phyloP scores from a whole-genome alignment of 163 green algal species.

The Prototheca cutis region DNA sequence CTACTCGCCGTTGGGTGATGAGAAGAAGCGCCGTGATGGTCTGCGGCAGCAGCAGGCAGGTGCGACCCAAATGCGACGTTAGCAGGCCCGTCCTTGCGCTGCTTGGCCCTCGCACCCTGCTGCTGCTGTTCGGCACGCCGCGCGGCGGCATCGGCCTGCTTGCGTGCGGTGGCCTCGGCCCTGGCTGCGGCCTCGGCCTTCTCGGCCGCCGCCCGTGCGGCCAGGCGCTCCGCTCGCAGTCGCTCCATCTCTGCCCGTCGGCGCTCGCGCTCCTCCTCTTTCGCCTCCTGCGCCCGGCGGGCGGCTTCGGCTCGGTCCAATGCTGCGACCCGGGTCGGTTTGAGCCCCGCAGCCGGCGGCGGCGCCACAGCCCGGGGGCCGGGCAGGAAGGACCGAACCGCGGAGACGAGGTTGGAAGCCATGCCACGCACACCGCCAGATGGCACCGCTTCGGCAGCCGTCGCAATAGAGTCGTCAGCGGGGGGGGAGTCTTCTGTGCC shows the following conservation, averaged over 20 bases:
- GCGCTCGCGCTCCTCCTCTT: slow-evolving; percentile 16
- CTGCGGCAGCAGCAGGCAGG: background rate
- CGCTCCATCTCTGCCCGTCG: slow-evolving; percentile 22
- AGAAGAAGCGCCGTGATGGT: background rate
- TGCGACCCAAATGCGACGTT: background rate
- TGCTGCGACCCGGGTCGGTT: slow-evolving; percentile 23
- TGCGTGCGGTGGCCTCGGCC: background rate
- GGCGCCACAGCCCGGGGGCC: background rate
- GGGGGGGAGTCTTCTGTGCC: too few relatives aligned
- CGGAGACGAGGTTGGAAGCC: slow-evolving; percentile 35
- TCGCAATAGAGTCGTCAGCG: too few relatives aligned
- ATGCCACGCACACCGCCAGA: too few relatives aligned
- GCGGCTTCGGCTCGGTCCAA: slow-evolving; percentile 30
- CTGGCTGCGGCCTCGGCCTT: background rate
- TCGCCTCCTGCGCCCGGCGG: slow-evolving; percentile 24
- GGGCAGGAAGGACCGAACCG: slow-evolving; percentile 40
- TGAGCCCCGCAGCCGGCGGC: slow-evolving; percentile 4
- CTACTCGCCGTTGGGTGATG: too few relatives aligned
- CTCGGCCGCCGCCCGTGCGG: slow-evolving; percentile 11
- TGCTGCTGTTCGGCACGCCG: background rate
- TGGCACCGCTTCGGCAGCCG: too few relatives aligned
- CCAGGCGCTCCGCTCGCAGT: slow-evolving; percentile 18
- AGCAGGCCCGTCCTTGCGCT: background rate
- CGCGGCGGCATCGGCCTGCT: background rate
- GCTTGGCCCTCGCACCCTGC: background rate